A percentile compares a stretch with the other conserved stretches of the same genome.
phyloP scores from a whole-genome alignment of 2,329 filamentous ascomycete genomes.

The Xylaria sp. region DNA sequence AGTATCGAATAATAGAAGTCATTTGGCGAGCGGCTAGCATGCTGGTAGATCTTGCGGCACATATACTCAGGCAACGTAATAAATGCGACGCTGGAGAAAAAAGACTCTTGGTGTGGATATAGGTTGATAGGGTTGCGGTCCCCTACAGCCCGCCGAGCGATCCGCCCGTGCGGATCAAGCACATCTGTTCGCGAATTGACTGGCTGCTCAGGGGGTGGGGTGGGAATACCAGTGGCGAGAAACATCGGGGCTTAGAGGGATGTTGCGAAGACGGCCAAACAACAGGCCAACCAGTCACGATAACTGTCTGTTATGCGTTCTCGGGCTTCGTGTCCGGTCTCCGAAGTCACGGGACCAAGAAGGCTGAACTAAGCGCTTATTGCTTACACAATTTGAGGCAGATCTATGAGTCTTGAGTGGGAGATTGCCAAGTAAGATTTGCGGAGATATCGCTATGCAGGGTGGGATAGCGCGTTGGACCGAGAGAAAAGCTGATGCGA shows the following conservation, averaged over 20 bases:
- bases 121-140: neutral
- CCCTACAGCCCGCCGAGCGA: slow-evolving; percentile 17
- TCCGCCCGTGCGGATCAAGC: slow-evolving; percentile 30
- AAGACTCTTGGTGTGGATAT: slow-evolving; percentile 15
- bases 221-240: slow-evolving; percentile 20
- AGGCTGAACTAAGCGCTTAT: slow-evolving; percentile 26
- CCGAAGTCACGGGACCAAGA: slow-evolving; percentile 26
- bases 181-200: slow-evolving; percentile 21
- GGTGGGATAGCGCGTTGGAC: slow-evolving; percentile 10
- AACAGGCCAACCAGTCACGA: slow-evolving; percentile 20
- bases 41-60: neutral
- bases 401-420: slow-evolving; percentile 18
- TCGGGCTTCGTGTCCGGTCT: slow-evolving; percentile 16
- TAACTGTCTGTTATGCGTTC: neutral
- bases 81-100: slow-evolving; percentile 1
- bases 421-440: slow-evolving; percentile 33
- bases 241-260: slow-evolving; percentile 9
- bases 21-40: slow-evolving; percentile 2
- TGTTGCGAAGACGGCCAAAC: neutral
- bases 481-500: slow-evolving; percentile 10
- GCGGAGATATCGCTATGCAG: slow-evolving; percentile 26
- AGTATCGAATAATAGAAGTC: neutral
- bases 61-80: neutral
- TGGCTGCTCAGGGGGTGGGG: slow-evolving; percentile 17
- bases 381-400: slow-evolving; percentile 6